These are phyloP conservation scores for Abrus precatorius DNA, from an alignment of 306 rosid genomes.

Conservation along the genomic window DNA sequence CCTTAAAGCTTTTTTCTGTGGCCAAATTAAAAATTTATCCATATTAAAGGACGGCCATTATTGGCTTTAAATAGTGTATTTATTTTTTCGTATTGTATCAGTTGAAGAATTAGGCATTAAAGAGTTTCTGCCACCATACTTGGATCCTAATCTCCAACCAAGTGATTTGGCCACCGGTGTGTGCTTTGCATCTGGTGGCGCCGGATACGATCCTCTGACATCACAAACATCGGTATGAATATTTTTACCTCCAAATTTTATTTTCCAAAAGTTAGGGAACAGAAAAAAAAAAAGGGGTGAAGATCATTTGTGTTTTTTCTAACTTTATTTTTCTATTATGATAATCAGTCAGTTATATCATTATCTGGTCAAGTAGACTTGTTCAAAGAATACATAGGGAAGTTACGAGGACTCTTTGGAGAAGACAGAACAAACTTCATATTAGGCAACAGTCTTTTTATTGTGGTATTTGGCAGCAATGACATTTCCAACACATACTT, in stretches of 20 bases:
- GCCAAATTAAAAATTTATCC: no score
- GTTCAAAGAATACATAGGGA: slow-evolving; percentile 65
- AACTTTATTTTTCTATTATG: background rate
- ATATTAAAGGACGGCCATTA: background rate
- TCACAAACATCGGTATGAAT: slow-evolving; percentile 55
- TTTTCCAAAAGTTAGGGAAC: background rate
- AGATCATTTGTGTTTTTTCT: background rate
- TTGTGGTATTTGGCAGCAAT: slow-evolving; percentile 69
- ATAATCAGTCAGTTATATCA: slow-evolving; percentile 49
- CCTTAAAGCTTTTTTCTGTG: no score
- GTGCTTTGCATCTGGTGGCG: slow-evolving; percentile 79
- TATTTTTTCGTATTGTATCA: slow-evolving; percentile 1
- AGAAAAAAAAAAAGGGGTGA: no score
- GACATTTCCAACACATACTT: slow-evolving; percentile 79
- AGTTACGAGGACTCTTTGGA: slow-evolving; percentile 57
- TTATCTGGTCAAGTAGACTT: slow-evolving; percentile 50
- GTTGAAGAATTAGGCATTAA: slow-evolving; percentile 71
- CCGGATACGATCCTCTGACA: slow-evolving; percentile 79
- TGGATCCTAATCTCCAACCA: slow-evolving; percentile 55
- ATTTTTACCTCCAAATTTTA: background rate
- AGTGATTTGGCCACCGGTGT: slow-evolving; percentile 68
- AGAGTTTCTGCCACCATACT: slow-evolving; percentile 67
- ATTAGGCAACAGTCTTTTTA: slow-evolving; percentile 55
- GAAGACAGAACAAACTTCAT: slow-evolving; percentile 59
- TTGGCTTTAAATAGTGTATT: background rate